Percentiles rank a stretch among this genome's conserved stretches.
Conservation (phyloP, 2,329 filamentous ascomycete genomes). For the Bipolaris zeicola region DNA sequence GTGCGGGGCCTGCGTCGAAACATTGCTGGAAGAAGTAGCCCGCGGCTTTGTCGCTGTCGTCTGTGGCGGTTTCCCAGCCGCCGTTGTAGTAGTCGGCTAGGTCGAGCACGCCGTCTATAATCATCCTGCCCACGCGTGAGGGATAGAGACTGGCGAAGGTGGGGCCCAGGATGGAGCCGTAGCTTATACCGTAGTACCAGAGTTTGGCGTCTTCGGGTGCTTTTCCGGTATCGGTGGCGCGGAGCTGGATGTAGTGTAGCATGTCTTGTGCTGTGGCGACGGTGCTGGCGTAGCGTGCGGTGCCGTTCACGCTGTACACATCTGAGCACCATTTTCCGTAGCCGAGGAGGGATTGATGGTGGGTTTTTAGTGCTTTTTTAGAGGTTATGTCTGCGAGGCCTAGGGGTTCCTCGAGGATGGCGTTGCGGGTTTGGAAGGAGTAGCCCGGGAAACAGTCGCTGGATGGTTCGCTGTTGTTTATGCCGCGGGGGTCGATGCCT, state of each 20-base stretch:
- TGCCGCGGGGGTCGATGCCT: slow-evolving; percentile 40
- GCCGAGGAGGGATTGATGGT: slow-evolving; percentile 4
- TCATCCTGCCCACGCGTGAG: slow-evolving; percentile 49
- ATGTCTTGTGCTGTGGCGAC: slow-evolving; percentile 40
- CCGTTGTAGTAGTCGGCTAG: slow-evolving; percentile 55
- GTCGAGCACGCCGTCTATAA: slow-evolving; percentile 52
- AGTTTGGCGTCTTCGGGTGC: slow-evolving; percentile 39
- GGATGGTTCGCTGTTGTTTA: slow-evolving; percentile 23
- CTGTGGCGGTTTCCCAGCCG: slow-evolving; percentile 42
- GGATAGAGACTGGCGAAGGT: slow-evolving; percentile 56
- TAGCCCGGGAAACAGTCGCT: slow-evolving; percentile 17
- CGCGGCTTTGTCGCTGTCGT: slow-evolving; percentile 62
- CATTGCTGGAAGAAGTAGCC: slow-evolving; percentile 61
- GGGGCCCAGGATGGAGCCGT: slow-evolving; percentile 54
- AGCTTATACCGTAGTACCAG: slow-evolving; percentile 51
- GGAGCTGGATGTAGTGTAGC: slow-evolving; percentile 33
- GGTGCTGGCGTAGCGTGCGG: slow-evolving; percentile 38
- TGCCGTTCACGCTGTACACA: slow-evolving; percentile 21
- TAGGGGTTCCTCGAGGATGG: not conserved
- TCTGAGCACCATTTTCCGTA: slow-evolving; percentile 31
- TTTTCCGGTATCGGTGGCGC: slow-evolving; percentile 22
- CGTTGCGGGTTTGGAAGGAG: not conserved
- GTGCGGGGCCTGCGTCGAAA: slow-evolving; percentile 52
- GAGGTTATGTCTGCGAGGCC: not conserved
- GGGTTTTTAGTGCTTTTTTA: not conserved